Base-by-base conservation (phyloP, 768 basidiomycete species). In the Lyophyllum decastes region DNA sequence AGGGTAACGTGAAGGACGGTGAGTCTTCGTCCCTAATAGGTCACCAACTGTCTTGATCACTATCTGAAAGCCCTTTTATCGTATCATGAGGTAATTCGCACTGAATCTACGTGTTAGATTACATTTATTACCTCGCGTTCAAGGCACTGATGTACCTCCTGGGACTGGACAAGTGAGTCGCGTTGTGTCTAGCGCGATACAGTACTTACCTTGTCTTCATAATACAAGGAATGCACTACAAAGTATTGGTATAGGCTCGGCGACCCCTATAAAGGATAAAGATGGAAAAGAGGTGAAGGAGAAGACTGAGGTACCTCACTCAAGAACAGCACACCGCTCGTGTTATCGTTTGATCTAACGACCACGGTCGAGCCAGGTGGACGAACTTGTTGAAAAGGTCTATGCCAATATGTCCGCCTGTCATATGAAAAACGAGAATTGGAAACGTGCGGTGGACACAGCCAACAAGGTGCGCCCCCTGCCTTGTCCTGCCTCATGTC, bases 321-420 rank as follows among this genome's bases (percentile, higher is more conserved):
- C 22, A 12, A 30, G 22, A n/a, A 49, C 27, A 10, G 35, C 40
- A 19, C 17, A 41, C 4, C 17, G 6, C n/a, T 57, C 30, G n/a
- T 26, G 38, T 41, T 46, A 33, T 40, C 21, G 19, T 61, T 48
- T 54, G 34, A 49, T 33, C 24, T 49, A 27, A 50, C 34, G 26
- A 17, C 16, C 48, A 52, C 34, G 30, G 45, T 54, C 30, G 6
- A 52, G 52, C 11, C 59, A 94, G 92, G 79, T 85, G 19, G 92
- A 94, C 68, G 76, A 85, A 10, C 78, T 92, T 38, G 70, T 91
- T 19, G 90, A 90, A 72, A 94, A 89, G 75, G 84, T 93, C 46
- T 90, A 94, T 61, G 83, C 89, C 3, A 94, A 94, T 55, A 89
- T 91, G 88, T 84, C 87, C 2, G 90, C 90, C 5, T 92, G 90